Percentiles rank a stretch among this genome's conserved stretches.
Conservation (phyloP, 1,284 basidiomycete species). For the Mycena sp. region DNA sequence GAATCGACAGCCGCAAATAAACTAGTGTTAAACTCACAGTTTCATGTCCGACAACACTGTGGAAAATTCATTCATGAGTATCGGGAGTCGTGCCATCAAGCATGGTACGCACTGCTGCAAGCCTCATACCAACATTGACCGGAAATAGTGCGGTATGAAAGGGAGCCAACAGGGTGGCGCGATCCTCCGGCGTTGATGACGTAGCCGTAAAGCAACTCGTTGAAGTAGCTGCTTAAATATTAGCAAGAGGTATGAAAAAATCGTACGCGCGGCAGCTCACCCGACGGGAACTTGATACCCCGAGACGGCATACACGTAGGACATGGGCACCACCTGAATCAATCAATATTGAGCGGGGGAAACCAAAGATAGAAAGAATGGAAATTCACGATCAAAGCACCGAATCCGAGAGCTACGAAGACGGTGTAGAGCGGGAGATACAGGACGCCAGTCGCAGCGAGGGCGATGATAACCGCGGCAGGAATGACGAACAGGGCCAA, state of each 20-base stretch:
- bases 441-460: constrained; percentile 34
- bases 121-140: constrained; percentile 41
- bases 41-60: constrained; percentile 41
- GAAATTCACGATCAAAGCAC: constrained; percentile 31
- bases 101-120: too few species aligned
- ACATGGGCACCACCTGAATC: constrained; percentile 34
- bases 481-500: constrained; percentile 30
- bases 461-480: constrained; percentile 30
- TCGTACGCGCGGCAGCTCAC: constrained; percentile 5
- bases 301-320: constrained; percentile 36
- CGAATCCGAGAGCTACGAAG: constrained; percentile 35
- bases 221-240: constrained; percentile 32
- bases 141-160: constrained; percentile 37
- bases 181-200: constrained; percentile 38
- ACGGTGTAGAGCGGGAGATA: constrained; percentile 39
- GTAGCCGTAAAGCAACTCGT: constrained; percentile 39
- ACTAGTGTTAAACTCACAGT: constrained; percentile 25
- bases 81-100: too few species aligned
- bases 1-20: not conserved
- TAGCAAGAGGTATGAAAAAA: not conserved
- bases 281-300: constrained; percentile 35
- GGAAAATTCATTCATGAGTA: too few species aligned
- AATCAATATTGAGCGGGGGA: not conserved
- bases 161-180: constrained; percentile 36
- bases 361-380: not conserved